A percentile compares a stretch with the other conserved stretches of the same genome.
These are phyloP conservation scores for Cystofilobasidium capitatum DNA, from an alignment of 768 basidiomycete genomes.

Conservation along the genomic window DNA sequence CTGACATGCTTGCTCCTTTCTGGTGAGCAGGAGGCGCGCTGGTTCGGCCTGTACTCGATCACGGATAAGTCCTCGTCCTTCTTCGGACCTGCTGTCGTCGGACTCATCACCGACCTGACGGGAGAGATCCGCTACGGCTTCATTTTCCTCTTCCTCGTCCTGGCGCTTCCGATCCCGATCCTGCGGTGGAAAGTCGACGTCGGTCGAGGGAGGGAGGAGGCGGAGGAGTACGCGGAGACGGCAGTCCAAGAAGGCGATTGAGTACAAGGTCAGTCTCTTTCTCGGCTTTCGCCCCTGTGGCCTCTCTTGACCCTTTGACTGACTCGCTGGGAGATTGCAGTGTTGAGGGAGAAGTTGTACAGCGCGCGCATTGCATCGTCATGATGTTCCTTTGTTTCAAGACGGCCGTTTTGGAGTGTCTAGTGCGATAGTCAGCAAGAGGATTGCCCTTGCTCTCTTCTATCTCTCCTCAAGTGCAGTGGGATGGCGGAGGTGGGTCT, in stretches of 20 bases:
- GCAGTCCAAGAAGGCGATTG: neutral
- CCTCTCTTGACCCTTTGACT: no score
- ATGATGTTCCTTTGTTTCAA: no score
- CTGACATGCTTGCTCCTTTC: conserved; percentile 51
- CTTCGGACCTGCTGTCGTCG: conserved; percentile 80
- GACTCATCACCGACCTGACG: conserved; percentile 73
- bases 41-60: conserved; percentile 76
- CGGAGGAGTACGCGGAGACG: neutral
- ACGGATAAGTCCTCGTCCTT: conserved; percentile 77
- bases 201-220: conserved; percentile 48
- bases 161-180: conserved; percentile 70
- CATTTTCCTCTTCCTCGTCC: conserved; percentile 73
- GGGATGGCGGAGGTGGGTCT: no score
- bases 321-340: no score
- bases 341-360: no score
- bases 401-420: no score
- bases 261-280: neutral
- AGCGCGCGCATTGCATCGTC: no score
- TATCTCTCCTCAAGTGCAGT: no score
- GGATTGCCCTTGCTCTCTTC: no score
- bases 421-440: no score
- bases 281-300: neutral
- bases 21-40: conserved; percentile 69
- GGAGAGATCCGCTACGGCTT: conserved; percentile 88
- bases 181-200: conserved; percentile 57